Evolutionary conservation across 805 yeast genomes (phyloP).

Genomic region (Suhomyces pyralidae): DNA sequence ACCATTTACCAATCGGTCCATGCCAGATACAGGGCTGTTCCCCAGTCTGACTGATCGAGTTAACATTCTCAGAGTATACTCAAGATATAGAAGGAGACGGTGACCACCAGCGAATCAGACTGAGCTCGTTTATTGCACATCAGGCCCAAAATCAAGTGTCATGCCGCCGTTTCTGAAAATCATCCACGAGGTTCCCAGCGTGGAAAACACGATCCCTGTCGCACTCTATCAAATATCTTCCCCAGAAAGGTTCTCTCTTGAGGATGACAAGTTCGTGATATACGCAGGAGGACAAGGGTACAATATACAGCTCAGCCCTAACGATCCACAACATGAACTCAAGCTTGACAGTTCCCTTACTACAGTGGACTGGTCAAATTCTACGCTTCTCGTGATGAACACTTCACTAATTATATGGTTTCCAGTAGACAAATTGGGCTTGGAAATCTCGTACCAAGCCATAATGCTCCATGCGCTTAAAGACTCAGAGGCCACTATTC

Average conservation of each 20-base stretch:
- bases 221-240: slow-evolving; percentile 32
- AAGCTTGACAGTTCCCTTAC: slow-evolving; percentile 10
- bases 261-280: slow-evolving; percentile 39
- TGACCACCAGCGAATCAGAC: neutral
- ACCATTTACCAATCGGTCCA: neutral
- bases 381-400: slow-evolving; percentile 34
- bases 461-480: slow-evolving; percentile 34
- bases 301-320: slow-evolving; percentile 12
- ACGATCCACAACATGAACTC: slow-evolving; percentile 13
- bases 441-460: slow-evolving; percentile 34
- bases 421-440: slow-evolving; percentile 17
- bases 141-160: neutral
- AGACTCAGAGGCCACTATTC: slow-evolving; percentile 9
- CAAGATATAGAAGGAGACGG: neutral
- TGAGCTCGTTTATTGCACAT: neutral
- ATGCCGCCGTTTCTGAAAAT: slow-evolving; percentile 9
- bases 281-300: slow-evolving; percentile 34
- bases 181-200: slow-evolving; percentile 30
- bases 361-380: slow-evolving; percentile 9
- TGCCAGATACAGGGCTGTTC: neutral
- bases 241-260: slow-evolving; percentile 37
- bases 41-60: neutral
- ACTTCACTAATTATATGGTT: slow-evolving; percentile 34
- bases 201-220: slow-evolving; percentile 39
- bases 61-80: neutral